Evolutionary conservation across 768 basidiomycete genomes (phyloP).

Genomic region (Kwoniella sp.): DNA sequence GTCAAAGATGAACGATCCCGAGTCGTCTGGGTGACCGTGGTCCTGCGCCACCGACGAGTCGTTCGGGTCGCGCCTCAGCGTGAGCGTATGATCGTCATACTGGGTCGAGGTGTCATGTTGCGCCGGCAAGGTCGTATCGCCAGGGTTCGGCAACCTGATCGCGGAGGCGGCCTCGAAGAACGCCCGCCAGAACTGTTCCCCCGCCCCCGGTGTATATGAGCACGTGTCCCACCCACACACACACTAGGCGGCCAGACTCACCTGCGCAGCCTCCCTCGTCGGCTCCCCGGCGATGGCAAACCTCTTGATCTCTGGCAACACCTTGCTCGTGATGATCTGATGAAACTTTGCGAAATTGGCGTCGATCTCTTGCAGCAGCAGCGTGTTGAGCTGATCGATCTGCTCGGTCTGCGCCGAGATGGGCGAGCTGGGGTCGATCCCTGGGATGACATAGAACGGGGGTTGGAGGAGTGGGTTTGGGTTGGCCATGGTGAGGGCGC

Average conservation of each 20-base stretch:
- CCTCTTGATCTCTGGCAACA: constrained; percentile 83
- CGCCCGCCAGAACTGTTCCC: constrained; percentile 83
- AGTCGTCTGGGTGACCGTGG: constrained; percentile 46
- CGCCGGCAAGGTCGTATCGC: constrained; percentile 50
- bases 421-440: constrained; percentile 43
- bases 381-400: constrained; percentile 90
- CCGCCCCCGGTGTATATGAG: too few relatives aligned
- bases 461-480: constrained; percentile 36
- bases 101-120: constrained; percentile 22
- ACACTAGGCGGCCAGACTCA: constrained; percentile 50
- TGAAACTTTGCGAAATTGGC: constrained; percentile 89
- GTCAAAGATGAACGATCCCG: constrained; percentile 67
- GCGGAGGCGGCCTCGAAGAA: constrained; percentile 94
- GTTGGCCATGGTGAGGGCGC: not conserved
- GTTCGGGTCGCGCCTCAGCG: constrained; percentile 10
- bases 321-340: constrained; percentile 68
- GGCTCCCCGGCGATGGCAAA: constrained; percentile 83
- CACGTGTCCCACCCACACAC: too few relatives aligned
- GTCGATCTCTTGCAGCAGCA: constrained; percentile 89
- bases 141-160: constrained; percentile 71
- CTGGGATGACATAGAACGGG: constrained; percentile 45
- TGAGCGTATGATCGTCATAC: constrained; percentile 20
- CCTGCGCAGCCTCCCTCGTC: constrained; percentile 84
- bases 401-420: constrained; percentile 79
- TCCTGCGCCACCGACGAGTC: constrained; percentile 5